phyloP scores from a whole-genome alignment of 768 basidiomycete genomes.

The Tulasnella sp. region DNA sequence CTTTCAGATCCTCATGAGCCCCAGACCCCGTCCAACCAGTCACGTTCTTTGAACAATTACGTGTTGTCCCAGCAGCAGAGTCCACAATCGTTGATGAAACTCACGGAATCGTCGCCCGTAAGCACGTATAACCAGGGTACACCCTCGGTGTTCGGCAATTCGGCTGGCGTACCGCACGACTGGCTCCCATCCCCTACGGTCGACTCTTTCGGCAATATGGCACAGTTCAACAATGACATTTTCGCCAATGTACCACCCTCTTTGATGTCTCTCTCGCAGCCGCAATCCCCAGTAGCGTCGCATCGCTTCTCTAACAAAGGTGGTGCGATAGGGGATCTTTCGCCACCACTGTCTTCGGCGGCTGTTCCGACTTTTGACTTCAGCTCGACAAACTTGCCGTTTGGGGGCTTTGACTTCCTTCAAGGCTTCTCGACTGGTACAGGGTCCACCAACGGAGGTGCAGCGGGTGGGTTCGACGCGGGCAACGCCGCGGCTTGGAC shows the following conservation, averaged over 20 bases:
- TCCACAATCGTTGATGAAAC: not conserved
- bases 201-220: conserved; percentile 9
- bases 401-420: conserved; percentile 78
- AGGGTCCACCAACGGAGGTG: not conserved
- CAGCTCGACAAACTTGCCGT: conserved; percentile 54
- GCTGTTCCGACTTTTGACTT: conserved; percentile 50
- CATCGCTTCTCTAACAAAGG: not conserved
- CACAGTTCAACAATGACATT: conserved; percentile 11
- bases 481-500: conserved; percentile 40
- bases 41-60: not conserved
- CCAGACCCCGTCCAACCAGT: not conserved
- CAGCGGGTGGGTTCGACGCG: conserved; percentile 17
- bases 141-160: not conserved
- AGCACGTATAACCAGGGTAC: not conserved
- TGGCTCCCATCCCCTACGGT: conserved; percentile 22
- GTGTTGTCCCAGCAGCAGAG: not conserved
- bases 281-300: not conserved
- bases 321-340: not conserved
- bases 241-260: conserved; percentile 12
- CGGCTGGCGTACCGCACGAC: conserved; percentile 5
- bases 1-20: not conserved
- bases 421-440: conserved; percentile 55
- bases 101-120: not conserved
- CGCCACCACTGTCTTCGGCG: not conserved
- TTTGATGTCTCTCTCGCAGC: not conserved